Conservation (phyloP, 2,329 filamentous ascomycete species). For the Hypoxylon sp. region DNA sequence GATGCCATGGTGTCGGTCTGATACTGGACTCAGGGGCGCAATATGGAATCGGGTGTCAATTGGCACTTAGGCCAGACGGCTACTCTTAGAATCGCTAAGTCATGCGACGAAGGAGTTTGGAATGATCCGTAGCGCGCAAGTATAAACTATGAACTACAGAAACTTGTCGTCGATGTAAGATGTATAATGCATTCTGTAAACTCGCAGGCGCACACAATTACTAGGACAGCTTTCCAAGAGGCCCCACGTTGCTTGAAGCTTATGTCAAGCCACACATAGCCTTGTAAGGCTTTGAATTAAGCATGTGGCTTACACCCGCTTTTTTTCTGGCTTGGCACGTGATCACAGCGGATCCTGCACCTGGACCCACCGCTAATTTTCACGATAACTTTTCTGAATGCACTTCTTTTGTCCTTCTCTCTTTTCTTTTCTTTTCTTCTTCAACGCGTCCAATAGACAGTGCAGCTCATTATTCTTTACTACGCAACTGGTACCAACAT, state of each 20-base stretch:
- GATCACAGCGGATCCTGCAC: constrained; percentile 28
- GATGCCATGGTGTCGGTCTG: constrained; percentile 81
- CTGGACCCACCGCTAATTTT: constrained; percentile 42
- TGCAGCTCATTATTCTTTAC: constrained; percentile 77
- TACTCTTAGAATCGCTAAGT: constrained; percentile 31
- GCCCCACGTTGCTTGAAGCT: constrained; percentile 34
- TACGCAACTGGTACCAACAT: constrained; percentile 71
- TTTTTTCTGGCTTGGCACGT: constrained; percentile 41
- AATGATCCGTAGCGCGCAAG: constrained; percentile 13
- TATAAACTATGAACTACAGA: constrained; percentile 21
- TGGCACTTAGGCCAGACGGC: constrained; percentile 50
- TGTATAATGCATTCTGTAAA: constrained; percentile 25
- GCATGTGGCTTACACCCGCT: constrained; percentile 5
- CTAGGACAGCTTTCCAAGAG: constrained; percentile 34
- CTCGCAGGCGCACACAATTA: constrained; percentile 36
- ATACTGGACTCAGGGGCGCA: constrained; percentile 45
- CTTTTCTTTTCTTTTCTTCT: constrained; percentile 59
- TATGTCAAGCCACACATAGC: constrained; percentile 38
- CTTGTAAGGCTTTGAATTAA: constrained; percentile 6
- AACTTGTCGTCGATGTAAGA: constrained; percentile 28
- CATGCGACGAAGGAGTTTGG: constrained; percentile 42
- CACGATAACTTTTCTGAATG: constrained; percentile 36
- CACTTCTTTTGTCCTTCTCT: constrained; percentile 23
- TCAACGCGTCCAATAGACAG: constrained; percentile 87
- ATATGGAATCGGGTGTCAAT: constrained; percentile 47